phyloP scores from a whole-genome alignment of 495 filamentous ascomycete genomes.

The Lepraria neglecta region DNA sequence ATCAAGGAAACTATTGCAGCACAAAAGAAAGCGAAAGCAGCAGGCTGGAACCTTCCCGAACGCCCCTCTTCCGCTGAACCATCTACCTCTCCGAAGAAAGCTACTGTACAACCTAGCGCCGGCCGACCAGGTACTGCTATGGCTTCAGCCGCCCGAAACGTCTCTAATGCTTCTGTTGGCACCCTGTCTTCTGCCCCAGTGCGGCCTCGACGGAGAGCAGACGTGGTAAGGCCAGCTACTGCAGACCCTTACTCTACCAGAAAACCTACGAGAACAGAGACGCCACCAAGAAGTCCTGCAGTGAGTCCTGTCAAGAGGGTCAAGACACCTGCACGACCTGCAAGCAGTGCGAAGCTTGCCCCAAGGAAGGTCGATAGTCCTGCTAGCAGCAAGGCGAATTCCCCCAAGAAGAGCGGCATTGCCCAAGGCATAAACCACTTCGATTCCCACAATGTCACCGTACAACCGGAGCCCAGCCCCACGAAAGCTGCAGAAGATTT shows the following conservation, averaged over 20 bases:
- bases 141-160: slow-evolving; percentile 24
- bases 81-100: slow-evolving; percentile 49
- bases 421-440: slow-evolving; percentile 1
- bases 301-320: slow-evolving; percentile 41
- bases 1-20: slow-evolving; percentile 78
- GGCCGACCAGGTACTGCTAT: slow-evolving; percentile 21
- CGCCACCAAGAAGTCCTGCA: slow-evolving; percentile 37
- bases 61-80: slow-evolving; percentile 73
- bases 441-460: neutral
- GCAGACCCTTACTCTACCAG: slow-evolving; percentile 44
- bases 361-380: slow-evolving; percentile 18
- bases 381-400: slow-evolving; percentile 8
- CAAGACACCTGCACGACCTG: slow-evolving; percentile 22
- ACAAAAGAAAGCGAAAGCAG: slow-evolving; percentile 63
- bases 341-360: slow-evolving; percentile 16
- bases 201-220: slow-evolving; percentile 48
- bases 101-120: slow-evolving; percentile 22
- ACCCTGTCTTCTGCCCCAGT: slow-evolving; percentile 55
- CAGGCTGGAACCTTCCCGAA: slow-evolving; percentile 53
- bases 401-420: slow-evolving; percentile 10
- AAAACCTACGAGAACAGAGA: slow-evolving; percentile 35
- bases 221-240: slow-evolving; percentile 49
- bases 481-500: slow-evolving; percentile 25
- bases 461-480: slow-evolving; percentile 14
- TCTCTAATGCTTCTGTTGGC: slow-evolving; percentile 32